Evolutionary conservation across 208 protist species (phyloP), one percentile per base, ranked within the genome.

Genomic region (Leishmania braziliensis): DNA sequence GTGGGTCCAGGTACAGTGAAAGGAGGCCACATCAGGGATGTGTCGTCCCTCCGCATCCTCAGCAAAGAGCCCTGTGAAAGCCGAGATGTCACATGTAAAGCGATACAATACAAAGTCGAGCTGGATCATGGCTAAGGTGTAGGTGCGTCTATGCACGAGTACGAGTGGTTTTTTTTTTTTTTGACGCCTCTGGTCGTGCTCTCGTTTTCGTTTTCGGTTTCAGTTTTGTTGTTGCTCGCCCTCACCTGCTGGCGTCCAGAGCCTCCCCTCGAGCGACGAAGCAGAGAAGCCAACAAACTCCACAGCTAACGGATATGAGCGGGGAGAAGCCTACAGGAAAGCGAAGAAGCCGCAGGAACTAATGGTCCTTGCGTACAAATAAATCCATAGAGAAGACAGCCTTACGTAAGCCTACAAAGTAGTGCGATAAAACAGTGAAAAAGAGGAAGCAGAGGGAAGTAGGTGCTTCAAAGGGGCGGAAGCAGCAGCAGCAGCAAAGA

Each of bases 81-180:
- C 91, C 10, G 81, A 78, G 33, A 91, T 79, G 80, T 95, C 91
- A 71, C 90, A 97, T 23, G 95, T 83, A 72, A 97, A 94, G 71
- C 94, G 91, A 69, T 97, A 93, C 1, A 96, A 82, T 5, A 92
- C 93, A 78, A 97, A 92, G 12, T 90, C 81, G 8, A 93, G 33
- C 33, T 85, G 82, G 14, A 96, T 82, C 94, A 96, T 93, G 43
- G 43, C 33, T 10, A 18, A 12, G 43, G 14, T 56, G 5, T 23
- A 14, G 0, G 18, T 39, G 48, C 46, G 33, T 48, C 20, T 46
- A 36, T 62, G 68, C 23, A 16, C 26, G 5, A 33, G 20, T n/a
- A 39, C 26, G 16, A 48, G 51, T 1, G 51, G n/a, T 2, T 6
- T 6, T 43, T 43, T 1, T 43, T 1, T n/a, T 68, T 29, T 39